A percentile compares a stretch with the other conserved stretches of the same genome.
These are phyloP conservation scores for Phytophthora multivora DNA, from an alignment of 352 stramenopile species.

Conservation along the genomic window DNA sequence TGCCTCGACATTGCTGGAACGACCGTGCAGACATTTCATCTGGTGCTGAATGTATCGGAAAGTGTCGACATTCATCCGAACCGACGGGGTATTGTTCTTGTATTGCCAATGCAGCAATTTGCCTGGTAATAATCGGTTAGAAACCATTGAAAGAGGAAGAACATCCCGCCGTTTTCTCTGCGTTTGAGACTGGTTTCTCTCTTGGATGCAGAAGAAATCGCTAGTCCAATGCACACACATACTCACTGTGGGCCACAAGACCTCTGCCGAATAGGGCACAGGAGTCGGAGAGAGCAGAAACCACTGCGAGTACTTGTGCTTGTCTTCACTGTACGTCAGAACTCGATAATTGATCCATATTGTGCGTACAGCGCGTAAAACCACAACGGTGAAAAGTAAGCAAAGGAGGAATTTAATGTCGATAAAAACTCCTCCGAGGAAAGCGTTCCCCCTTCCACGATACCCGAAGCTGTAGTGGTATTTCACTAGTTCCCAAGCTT, in stretches of 20 bases:
- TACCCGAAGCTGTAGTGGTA: conserved; percentile 16
- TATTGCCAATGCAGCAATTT: conserved; percentile 9
- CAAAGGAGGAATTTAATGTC: conserved; percentile 39
- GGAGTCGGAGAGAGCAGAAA: conserved; percentile 19
- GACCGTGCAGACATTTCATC: conserved; percentile 29
- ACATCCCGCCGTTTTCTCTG: neutral
- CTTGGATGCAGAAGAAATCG: conserved; percentile 30
- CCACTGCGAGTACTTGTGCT: conserved; percentile 1
- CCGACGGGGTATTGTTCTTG: conserved; percentile 1
- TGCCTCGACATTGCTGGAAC: conserved; percentile 17
- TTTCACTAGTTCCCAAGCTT: conserved; percentile 6
- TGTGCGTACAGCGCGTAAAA: neutral
- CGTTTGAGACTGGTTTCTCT: neutral
- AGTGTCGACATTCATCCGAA: conserved; percentile 7
- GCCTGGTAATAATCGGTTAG: neutral
- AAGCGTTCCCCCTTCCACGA: conserved; percentile 7
- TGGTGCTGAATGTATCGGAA: conserved; percentile 33
- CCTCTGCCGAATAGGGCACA: conserved; percentile 33
- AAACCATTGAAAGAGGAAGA: neutral
- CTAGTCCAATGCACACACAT: conserved; percentile 38
- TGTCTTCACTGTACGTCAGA: neutral
- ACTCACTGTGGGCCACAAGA: conserved; percentile 28
- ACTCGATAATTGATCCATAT: neutral
- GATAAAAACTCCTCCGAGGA: conserved; percentile 31
- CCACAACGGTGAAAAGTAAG: conserved; percentile 5